A percentile compares a stretch with the other conserved stretches of the same genome.
Evolutionary conservation across 1,284 basidiomycete genomes (phyloP).

Genomic region (Cutaneotrichosporon dermatis): DNA sequence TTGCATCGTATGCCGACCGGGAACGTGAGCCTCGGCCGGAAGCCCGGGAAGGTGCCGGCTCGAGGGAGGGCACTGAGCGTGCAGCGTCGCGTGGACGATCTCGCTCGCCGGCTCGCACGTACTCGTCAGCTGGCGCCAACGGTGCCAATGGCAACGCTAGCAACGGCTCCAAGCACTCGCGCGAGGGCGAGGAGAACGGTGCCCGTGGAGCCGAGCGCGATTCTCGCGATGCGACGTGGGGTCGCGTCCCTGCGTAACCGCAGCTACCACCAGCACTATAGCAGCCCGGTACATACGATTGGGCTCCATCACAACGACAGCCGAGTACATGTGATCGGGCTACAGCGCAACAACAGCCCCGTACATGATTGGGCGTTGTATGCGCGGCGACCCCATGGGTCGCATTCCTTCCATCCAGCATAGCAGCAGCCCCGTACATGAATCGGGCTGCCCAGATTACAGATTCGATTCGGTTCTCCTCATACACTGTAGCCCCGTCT

Average conservation of each 20-base stretch:
- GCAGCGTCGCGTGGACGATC: neutral
- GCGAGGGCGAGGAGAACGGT: too few species aligned
- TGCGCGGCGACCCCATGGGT: too few species aligned
- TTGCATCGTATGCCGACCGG: slow-evolving; percentile 1
- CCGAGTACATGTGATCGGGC: too few species aligned
- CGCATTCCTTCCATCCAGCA: too few species aligned
- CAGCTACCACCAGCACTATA: neutral
- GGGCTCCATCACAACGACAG: neutral
- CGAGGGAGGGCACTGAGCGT: neutral
- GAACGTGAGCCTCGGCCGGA: slow-evolving; percentile 4
- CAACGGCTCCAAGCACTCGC: neutral
- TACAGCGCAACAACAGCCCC: too few species aligned
- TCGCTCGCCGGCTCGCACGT: slow-evolving; percentile 5
- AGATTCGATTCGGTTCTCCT: neutral
- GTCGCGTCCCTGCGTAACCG: slow-evolving; percentile 6
- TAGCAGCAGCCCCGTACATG: too few species aligned
- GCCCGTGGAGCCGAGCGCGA: slow-evolving; percentile 1
- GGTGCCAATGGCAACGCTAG: neutral
- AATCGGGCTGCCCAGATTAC: too few species aligned
- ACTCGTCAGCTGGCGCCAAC: neutral
- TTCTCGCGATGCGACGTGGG: slow-evolving; percentile 6
- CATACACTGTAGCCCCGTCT: neutral
- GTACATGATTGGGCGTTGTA: too few species aligned
- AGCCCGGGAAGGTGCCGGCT: neutral
- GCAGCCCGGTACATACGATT: neutral